A percentile compares a stretch with the other conserved stretches of the same genome.
Evolutionary conservation across 192 early-diverging fungal genomes (phyloP).

Genomic region (Rhizophagus sp.): DNA sequence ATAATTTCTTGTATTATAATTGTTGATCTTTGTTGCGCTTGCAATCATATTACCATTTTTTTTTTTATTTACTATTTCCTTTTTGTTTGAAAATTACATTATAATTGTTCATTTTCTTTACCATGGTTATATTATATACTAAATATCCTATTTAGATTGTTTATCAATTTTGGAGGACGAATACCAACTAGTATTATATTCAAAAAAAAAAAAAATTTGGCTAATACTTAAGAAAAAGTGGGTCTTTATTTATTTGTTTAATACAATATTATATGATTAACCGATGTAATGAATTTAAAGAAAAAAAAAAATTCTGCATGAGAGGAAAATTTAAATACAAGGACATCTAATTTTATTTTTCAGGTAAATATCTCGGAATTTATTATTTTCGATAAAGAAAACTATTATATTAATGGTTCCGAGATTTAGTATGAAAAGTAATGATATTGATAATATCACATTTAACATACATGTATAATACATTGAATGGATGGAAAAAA

Average conservation of each 20-base stretch:
- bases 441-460: not conserved
- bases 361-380: not conserved
- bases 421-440: too few species aligned
- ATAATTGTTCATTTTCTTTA: not conserved
- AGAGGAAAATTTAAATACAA: not conserved
- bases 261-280: too few species aligned
- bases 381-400: not conserved
- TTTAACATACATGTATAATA: not conserved
- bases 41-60: not conserved
- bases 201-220: not conserved
- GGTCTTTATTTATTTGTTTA: too few species aligned
- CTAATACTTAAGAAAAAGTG: not conserved
- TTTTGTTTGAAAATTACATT: conserved; percentile 2
- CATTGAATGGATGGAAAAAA: not conserved
- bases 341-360: not conserved
- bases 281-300: too few species aligned
- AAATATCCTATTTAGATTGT: not conserved
- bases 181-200: not conserved
- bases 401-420: not conserved
- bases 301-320: not conserved
- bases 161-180: not conserved
- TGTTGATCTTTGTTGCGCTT: not conserved
- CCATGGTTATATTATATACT: not conserved
- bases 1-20: conserved; percentile 24
- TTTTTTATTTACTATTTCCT: not conserved